Evolutionary conservation across 2,329 filamentous ascomycete species (phyloP), one percentile per base, ranked within the genome.

Genomic region (Fusarium nisikadoi): DNA sequence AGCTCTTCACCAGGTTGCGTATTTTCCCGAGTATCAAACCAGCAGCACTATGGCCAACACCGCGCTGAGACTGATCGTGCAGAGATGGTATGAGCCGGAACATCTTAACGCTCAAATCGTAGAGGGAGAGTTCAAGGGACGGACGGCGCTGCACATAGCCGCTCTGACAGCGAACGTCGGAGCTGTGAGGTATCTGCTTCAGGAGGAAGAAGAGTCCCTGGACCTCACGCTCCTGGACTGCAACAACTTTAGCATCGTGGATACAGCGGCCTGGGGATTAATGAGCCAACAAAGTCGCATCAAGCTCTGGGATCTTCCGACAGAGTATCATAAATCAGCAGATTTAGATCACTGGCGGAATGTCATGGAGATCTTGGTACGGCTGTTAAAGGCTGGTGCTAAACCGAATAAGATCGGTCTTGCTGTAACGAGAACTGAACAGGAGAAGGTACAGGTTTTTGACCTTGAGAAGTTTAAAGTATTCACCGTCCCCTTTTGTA

Each of bases 111-210:
- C 33, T n/a, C 49, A 52, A 38, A 9, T 36, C 0, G 6, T 5
- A 6, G 49, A 52, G 3, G 49, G 49, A 0, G 33, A 27, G 33
- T 52, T 52, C 9, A 52, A n/a, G 8, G 49, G 49, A 2, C 25
- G 49, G 0, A 52, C 33, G 0, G 49, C 49, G 5, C 17, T 52
- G 2, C 49, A 38, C 2, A 52, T 52, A 5, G 49, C 49, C 2
- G 49, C 49, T 16, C 23, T 52, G 13, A 38, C 49, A n/a, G 33
- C 49, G 0, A 52, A 52, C 0, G 7, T 27, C 2, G 23, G 23
- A 1, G 49, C 49, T 0, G 49, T 52, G 16, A 23, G 49, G 5
- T 25, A 52, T 3, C 11, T 52, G 3, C 17, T 52, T 0, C 33
- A 52, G 16, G 49, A 52, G 9, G 49, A 52, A 5, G 49, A 27